Conservation (phyloP, 352 stramenopile genomes). For the Pythium dissotocum region DNA sequence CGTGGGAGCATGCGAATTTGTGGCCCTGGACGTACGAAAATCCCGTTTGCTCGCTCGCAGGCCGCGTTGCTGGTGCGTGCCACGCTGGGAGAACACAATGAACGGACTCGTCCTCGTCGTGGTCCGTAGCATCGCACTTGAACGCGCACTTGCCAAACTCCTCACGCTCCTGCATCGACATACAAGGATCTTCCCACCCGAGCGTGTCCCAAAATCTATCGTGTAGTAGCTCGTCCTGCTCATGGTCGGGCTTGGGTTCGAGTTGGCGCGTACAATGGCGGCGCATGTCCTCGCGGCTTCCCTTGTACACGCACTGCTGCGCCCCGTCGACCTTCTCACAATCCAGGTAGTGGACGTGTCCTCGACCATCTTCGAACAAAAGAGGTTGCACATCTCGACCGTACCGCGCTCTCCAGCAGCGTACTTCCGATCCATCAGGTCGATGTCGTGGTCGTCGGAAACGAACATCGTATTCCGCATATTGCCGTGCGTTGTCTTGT, state of each 20-base stretch:
- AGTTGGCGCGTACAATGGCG: conserved; percentile 65
- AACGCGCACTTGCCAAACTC: conserved; percentile 73
- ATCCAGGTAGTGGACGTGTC: conserved; percentile 73
- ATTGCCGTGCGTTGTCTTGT: conserved; percentile 76
- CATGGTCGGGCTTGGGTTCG: conserved; percentile 52
- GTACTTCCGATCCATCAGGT: conserved; percentile 77
- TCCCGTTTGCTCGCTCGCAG: conserved; percentile 33
- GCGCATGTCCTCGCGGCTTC: conserved; percentile 43
- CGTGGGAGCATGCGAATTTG: conserved; percentile 76
- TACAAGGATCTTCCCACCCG: conserved; percentile 72
- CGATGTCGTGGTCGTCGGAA: conserved; percentile 55
- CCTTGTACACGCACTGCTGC: conserved; percentile 54
- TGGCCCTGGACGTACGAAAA: conserved; percentile 64
- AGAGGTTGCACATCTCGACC: conserved; percentile 82
- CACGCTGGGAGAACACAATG: conserved; percentile 67
- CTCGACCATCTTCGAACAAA: conserved; percentile 78
- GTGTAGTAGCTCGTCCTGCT: conserved; percentile 74
- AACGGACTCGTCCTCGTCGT: conserved; percentile 52
- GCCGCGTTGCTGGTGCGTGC: conserved; percentile 41
- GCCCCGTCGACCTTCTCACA: conserved; percentile 45
- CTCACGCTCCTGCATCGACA: conserved; percentile 53
- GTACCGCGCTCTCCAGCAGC: conserved; percentile 57
- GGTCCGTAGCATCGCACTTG: conserved; percentile 68
- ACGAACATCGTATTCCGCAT: conserved; percentile 81
- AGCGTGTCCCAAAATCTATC: conserved; percentile 77